Evolutionary conservation across 129 eudicot species (phyloP).

Genomic region (Escallonia rubra): DNA sequence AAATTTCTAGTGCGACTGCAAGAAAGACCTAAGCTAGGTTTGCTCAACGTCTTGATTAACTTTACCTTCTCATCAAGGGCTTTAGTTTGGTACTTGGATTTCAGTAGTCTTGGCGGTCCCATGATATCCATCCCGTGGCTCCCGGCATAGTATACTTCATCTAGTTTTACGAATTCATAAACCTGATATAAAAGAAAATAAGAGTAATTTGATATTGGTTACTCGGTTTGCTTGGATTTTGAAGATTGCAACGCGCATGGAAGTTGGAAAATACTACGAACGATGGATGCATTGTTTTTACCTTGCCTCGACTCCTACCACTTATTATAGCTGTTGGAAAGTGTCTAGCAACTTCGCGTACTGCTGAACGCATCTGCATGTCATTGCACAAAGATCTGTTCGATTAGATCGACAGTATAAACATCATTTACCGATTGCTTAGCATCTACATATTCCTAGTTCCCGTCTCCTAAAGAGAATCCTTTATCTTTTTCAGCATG

Average conservation of each 20-base stretch:
- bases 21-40: too few species aligned
- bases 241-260: not conserved
- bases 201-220: too few species aligned
- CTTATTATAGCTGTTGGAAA: conserved; percentile 85
- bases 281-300: not conserved
- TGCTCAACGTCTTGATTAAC: not conserved
- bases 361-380: conserved; percentile 70
- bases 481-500: too few species aligned
- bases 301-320: conserved; percentile 87
- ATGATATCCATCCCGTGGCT: conserved; percentile 93
- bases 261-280: not conserved
- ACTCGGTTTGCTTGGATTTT: too few species aligned
- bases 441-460: too few species aligned
- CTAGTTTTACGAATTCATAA: conserved; percentile 57
- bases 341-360: conserved; percentile 52
- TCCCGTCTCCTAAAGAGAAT: too few species aligned
- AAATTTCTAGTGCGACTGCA: too few species aligned
- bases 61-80: conserved; percentile 45
- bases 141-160: conserved; percentile 73
- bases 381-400: not conserved
- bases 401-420: too few species aligned
- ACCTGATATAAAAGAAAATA: conserved; percentile 30
- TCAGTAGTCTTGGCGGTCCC: conserved; percentile 42
- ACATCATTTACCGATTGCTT: too few species aligned
- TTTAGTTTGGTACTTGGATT: conserved; percentile 40